Conservation (phyloP, 208 protist genomes). For the Wallacemonas rigidus region DNA sequence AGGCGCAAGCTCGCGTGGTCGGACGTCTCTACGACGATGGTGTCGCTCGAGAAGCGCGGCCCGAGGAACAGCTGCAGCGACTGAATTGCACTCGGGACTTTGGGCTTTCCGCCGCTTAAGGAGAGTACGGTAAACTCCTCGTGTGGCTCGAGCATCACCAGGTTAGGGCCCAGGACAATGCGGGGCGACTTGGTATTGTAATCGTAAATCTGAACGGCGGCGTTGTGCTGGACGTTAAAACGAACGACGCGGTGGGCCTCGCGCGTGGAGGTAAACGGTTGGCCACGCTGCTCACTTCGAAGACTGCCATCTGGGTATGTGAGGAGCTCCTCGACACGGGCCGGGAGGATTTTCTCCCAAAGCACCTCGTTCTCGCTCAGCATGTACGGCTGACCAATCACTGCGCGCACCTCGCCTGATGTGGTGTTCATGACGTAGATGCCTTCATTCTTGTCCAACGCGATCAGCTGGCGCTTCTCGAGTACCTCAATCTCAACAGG, state of each 20-base stretch:
- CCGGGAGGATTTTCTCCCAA: slow-evolving; percentile 93
- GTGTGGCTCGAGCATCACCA: slow-evolving; percentile 95
- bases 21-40: slow-evolving; percentile 94
- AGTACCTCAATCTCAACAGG: slow-evolving; percentile 89
- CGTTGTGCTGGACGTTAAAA: slow-evolving; percentile 96
- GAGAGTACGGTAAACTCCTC: slow-evolving; percentile 96
- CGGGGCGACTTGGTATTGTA: slow-evolving; percentile 86
- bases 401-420: slow-evolving; percentile 88
- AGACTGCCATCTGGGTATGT: slow-evolving; percentile 47
- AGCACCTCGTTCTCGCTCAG: slow-evolving; percentile 93
- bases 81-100: slow-evolving; percentile 92
- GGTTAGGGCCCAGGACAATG: slow-evolving; percentile 93
- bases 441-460: slow-evolving; percentile 97
- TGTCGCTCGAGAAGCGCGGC: slow-evolving; percentile 95
- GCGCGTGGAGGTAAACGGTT: slow-evolving; percentile 37
- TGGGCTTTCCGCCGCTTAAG: slow-evolving; percentile 93
- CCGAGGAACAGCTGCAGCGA: slow-evolving; percentile 94
- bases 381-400: slow-evolving; percentile 94
- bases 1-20: slow-evolving; percentile 96
- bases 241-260: slow-evolving; percentile 87
- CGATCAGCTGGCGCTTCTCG: slow-evolving; percentile 87
- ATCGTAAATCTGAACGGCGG: slow-evolving; percentile 97
- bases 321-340: slow-evolving; percentile 92
- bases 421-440: slow-evolving; percentile 95
- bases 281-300: slow-evolving; percentile 29